Percentiles rank a stretch among this genome's conserved stretches.
These are phyloP conservation scores for Santalum album DNA, from an alignment of 164 flowering plant species.

Conservation along the genomic window DNA sequence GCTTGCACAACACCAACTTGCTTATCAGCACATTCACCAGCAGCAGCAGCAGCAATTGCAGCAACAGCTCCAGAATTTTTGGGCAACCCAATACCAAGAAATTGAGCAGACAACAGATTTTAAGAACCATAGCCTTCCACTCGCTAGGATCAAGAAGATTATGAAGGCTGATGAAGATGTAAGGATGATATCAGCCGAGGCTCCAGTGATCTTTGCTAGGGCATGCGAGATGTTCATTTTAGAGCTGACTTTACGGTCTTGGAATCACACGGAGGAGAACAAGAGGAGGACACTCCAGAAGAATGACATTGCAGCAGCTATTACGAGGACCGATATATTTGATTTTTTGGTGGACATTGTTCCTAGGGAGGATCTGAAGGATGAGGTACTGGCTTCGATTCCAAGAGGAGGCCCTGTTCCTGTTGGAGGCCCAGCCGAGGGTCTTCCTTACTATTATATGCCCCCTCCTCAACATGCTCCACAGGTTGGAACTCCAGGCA, in stretches of 20 bases:
- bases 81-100: slow-evolving; percentile 58
- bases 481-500: slow-evolving; percentile 45
- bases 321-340: slow-evolving; percentile 66
- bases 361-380: slow-evolving; percentile 70
- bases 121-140: slow-evolving; percentile 70
- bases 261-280: slow-evolving; percentile 79
- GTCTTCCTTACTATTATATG: slow-evolving; percentile 54
- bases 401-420: slow-evolving; percentile 44
- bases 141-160: slow-evolving; percentile 77
- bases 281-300: slow-evolving; percentile 75
- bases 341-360: slow-evolving; percentile 79
- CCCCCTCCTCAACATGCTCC: slow-evolving; percentile 38
- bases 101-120: slow-evolving; percentile 58
- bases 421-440: slow-evolving; percentile 43
- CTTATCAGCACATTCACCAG: slow-evolving; percentile 62
- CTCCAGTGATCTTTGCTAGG: slow-evolving; percentile 67
- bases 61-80: slow-evolving; percentile 58
- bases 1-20: slow-evolving; percentile 56
- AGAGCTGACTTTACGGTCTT: slow-evolving; percentile 64
- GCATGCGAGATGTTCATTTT: slow-evolving; percentile 85
- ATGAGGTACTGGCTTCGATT: slow-evolving; percentile 50
- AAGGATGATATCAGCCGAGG: slow-evolving; percentile 80
- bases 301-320: slow-evolving; percentile 80
- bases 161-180: slow-evolving; percentile 90
- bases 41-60: slow-evolving; percentile 62